phyloP scores from a whole-genome alignment of 257 asterid species.

The Capsicum baccatum region DNA sequence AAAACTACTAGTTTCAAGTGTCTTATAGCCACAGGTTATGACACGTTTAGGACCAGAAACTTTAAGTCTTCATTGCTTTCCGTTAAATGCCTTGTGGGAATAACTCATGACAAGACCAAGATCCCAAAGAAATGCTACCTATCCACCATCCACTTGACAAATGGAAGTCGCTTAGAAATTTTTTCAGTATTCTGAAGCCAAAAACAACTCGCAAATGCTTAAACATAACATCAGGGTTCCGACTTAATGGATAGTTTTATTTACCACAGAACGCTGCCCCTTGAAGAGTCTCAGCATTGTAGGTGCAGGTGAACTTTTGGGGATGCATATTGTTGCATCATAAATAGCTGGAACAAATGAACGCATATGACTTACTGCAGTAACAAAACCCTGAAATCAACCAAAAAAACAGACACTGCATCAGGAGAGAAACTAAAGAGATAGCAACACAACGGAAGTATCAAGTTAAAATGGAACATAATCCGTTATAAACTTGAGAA shows the following conservation, averaged over 20 bases:
- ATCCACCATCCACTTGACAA: too few relatives aligned
- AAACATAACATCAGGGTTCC: not conserved
- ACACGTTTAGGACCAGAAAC: not conserved
- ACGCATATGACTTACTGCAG: slow-evolving; percentile 87
- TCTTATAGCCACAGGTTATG: not conserved
- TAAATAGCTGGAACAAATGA: slow-evolving; percentile 94
- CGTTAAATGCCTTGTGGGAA: too few relatives aligned
- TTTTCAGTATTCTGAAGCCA: too few relatives aligned
- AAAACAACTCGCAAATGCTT: too few relatives aligned
- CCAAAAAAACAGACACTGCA: slow-evolving; percentile 10
- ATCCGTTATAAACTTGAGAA: not conserved
- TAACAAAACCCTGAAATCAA: slow-evolving; percentile 84
- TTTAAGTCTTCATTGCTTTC: not conserved
- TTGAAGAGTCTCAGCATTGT: slow-evolving; percentile 89
- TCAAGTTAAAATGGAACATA: not conserved
- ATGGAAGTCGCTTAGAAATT: too few relatives aligned
- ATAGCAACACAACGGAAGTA: not conserved
- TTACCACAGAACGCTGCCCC: slow-evolving; percentile 92
- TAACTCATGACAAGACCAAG: too few relatives aligned
- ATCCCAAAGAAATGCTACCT: too few relatives aligned
- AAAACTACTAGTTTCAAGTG: not conserved
- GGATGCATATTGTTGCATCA: slow-evolving; percentile 86
- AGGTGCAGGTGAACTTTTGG: slow-evolving; percentile 80
- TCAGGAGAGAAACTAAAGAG: slow-evolving; percentile 9
- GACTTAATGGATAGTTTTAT: slow-evolving; percentile 33